Percentiles rank a stretch among this genome's conserved stretches.
Conservation (phyloP, 176 grass and related monocot species). For the Paspalum vaginatum region DNA sequence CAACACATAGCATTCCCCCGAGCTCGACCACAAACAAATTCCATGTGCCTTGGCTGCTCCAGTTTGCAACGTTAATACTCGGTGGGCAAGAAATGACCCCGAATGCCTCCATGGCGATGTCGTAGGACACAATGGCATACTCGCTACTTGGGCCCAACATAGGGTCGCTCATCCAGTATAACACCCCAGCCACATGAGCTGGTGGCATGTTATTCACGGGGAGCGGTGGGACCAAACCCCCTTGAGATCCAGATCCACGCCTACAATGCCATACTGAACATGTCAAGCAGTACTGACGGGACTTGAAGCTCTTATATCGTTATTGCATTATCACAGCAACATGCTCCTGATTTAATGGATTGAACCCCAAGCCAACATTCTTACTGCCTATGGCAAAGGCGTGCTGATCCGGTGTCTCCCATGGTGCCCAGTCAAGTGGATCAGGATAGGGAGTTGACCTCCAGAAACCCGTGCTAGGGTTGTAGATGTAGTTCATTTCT, state of each 20-base stretch:
- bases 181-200: background rate
- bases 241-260: too few relatives aligned
- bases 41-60: background rate
- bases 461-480: conserved; percentile 34
- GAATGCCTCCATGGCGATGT: background rate
- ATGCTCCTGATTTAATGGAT: conserved; percentile 12
- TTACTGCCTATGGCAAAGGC: conserved; percentile 22
- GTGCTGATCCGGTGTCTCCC: too few relatives aligned
- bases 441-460: background rate
- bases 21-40: conserved; percentile 15
- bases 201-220: conserved; percentile 27
- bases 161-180: conserved; percentile 20
- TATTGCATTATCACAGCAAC: conserved; percentile 13
- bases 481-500: conserved; percentile 24
- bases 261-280: background rate
- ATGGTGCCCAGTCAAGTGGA: too few relatives aligned
- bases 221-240: background rate
- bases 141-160: background rate
- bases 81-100: background rate
- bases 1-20: background rate
- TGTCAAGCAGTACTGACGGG: background rate
- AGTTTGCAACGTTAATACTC: background rate
- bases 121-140: background rate
- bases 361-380: conserved; percentile 33
- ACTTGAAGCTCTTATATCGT: conserved; percentile 1